Evolutionary conservation across 2,329 filamentous ascomycete species (phyloP).

Genomic region (Phaeosphaeriaceae sp.): DNA sequence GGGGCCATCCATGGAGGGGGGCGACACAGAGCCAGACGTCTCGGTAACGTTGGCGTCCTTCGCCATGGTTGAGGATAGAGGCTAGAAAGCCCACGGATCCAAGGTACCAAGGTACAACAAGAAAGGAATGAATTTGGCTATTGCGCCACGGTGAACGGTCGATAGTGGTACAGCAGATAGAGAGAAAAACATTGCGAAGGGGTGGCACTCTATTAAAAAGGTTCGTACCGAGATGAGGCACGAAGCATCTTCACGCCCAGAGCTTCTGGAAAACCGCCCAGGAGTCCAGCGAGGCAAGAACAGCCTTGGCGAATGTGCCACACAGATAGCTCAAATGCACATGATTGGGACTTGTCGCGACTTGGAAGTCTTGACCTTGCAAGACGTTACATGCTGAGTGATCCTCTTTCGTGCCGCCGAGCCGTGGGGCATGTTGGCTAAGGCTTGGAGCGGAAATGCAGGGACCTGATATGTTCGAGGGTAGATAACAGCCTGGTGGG

Average conservation of each 20-base stretch:
- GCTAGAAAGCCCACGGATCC: not conserved
- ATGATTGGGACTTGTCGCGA: not conserved
- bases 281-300: not conserved
- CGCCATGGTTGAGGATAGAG: not conserved
- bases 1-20: not conserved
- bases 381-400: not conserved
- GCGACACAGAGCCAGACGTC: not conserved
- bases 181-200: not conserved
- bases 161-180: not conserved
- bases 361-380: not conserved
- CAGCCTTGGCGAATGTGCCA: not conserved
- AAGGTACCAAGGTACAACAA: not conserved
- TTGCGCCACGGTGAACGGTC: not conserved
- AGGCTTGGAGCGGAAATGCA: not conserved
- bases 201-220: not conserved
- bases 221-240: not conserved
- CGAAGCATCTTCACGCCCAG: not conserved
- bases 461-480: not conserved
- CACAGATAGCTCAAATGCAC: not conserved
- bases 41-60: not conserved
- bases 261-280: not conserved
- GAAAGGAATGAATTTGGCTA: not conserved
- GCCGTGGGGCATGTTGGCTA: not conserved
- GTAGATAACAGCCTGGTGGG: not conserved
- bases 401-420: not conserved